Evolutionary conservation across 2,329 filamentous ascomycete species (phyloP).

Genomic region (Alternaria viburni): DNA sequence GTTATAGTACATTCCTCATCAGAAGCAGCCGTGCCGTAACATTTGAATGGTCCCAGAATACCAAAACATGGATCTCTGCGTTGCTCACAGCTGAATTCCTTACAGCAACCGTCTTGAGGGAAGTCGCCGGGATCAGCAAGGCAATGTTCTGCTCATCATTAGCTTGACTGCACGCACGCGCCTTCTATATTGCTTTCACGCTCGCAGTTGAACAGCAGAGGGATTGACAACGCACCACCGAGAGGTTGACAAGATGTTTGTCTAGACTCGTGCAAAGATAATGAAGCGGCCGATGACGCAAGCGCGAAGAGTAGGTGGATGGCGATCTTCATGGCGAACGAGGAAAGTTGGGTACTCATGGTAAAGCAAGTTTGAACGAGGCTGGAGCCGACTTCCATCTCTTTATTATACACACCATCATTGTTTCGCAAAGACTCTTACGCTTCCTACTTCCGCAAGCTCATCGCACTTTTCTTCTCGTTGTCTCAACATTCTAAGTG

Average conservation of each 20-base stretch:
- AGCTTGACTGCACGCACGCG: neutral
- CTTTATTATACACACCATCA: neutral
- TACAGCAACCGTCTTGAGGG: neutral
- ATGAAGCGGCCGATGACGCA: neutral
- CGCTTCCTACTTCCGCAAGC: neutral
- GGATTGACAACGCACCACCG: neutral
- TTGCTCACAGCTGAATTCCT: neutral
- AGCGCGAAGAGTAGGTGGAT: neutral
- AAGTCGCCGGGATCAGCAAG: neutral
- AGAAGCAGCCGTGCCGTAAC: neutral
- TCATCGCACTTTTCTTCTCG: neutral
- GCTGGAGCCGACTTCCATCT: neutral
- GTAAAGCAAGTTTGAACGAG: neutral
- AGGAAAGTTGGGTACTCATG: neutral
- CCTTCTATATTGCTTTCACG: neutral
- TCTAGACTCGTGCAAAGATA: neutral
- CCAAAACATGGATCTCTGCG: neutral
- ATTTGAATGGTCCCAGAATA: neutral
- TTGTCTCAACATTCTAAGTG: neutral
- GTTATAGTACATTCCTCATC: neutral
- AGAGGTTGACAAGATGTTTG: neutral
- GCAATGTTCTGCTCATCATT: neutral
- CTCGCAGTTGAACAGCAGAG: neutral
- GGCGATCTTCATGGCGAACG: neutral
- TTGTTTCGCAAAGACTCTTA: neutral